Conservation (phyloP, 2,329 filamentous ascomycete species). For the Fusarium devonianum region DNA sequence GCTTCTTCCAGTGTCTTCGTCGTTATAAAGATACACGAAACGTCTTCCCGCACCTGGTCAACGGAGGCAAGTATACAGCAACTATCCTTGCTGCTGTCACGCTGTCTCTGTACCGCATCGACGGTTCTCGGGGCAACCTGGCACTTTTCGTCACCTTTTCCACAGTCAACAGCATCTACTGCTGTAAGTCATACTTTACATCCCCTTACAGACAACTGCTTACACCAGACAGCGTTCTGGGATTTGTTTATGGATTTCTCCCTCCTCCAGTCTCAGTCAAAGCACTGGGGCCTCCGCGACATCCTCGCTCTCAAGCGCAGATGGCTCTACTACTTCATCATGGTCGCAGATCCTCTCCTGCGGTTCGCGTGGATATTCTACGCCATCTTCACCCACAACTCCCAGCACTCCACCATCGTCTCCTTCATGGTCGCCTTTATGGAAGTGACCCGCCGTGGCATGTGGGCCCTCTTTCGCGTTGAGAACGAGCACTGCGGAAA, state of each 20-base stretch:
- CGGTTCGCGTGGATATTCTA: conserved; percentile 97
- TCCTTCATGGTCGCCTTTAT: conserved; percentile 81
- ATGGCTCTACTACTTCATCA: conserved; percentile 88
- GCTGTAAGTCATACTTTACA: conserved; percentile 60
- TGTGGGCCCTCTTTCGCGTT: conserved; percentile 93
- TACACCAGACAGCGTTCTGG: conserved; percentile 72
- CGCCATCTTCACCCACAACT: conserved; percentile 78
- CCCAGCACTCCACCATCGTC: conserved; percentile 82
- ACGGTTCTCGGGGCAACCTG: conserved; percentile 62
- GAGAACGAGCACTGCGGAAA: conserved; percentile 98
- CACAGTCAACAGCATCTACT: conserved; percentile 82
- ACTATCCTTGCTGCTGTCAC: conserved; percentile 81
- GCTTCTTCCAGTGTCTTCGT: conserved; percentile 86
- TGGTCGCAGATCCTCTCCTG: conserved; percentile 82
- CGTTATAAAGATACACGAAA: conserved; percentile 89
- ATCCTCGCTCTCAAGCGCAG: conserved; percentile 78
- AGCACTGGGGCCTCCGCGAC: conserved; percentile 74
- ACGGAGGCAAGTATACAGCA: conserved; percentile 88
- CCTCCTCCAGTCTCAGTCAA: conserved; percentile 78
- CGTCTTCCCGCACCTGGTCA: conserved; percentile 89
- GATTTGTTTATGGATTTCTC: conserved; percentile 97
- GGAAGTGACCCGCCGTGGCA: conserved; percentile 83
- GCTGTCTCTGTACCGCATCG: conserved; percentile 83
- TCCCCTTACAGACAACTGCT: background rate
- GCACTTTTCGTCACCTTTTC: conserved; percentile 83